Evolutionary conservation across 78 protist species (phyloP).

Genomic region (Guillardia theta): DNA sequence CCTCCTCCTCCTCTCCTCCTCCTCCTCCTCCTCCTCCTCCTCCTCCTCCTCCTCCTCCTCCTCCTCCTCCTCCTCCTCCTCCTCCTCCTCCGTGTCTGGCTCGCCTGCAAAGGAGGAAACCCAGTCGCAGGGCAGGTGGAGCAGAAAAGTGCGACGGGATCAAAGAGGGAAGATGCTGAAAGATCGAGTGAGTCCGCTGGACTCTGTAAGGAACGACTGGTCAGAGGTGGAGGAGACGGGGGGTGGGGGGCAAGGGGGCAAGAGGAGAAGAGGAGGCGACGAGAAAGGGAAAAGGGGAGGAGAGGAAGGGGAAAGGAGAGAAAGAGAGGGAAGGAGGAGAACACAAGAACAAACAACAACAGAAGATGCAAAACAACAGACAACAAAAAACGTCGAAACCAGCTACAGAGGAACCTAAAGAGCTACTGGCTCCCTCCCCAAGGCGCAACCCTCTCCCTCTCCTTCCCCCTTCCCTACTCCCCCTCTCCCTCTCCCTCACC

Average conservation of each 20-base stretch:
- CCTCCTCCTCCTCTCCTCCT: not conserved
- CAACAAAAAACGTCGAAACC: too few species aligned
- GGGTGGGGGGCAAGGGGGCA: not conserved
- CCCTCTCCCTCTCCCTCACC: too few species aligned
- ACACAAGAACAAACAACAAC: too few species aligned
- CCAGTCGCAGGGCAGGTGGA: not conserved
- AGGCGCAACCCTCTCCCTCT: too few species aligned
- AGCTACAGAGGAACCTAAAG: too few species aligned
- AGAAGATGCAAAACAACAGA: too few species aligned
- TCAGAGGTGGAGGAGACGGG: not conserved
- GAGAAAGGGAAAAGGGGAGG: not conserved
- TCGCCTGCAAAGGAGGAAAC: not conserved
- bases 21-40: not conserved
- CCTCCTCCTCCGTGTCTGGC: not conserved
- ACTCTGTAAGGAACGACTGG: not conserved
- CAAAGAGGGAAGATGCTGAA: not conserved
- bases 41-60: not conserved
- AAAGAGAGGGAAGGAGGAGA: not conserved
- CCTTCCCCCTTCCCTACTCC: too few species aligned
- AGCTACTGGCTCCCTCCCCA: too few species aligned
- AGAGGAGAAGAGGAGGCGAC: not conserved
- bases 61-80: not conserved
- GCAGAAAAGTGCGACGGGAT: not conserved
- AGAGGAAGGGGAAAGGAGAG: not conserved
- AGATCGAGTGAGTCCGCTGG: not conserved